phyloP scores from a whole-genome alignment of 257 asterid genomes.

The Nicotiana tomentosiformis region DNA sequence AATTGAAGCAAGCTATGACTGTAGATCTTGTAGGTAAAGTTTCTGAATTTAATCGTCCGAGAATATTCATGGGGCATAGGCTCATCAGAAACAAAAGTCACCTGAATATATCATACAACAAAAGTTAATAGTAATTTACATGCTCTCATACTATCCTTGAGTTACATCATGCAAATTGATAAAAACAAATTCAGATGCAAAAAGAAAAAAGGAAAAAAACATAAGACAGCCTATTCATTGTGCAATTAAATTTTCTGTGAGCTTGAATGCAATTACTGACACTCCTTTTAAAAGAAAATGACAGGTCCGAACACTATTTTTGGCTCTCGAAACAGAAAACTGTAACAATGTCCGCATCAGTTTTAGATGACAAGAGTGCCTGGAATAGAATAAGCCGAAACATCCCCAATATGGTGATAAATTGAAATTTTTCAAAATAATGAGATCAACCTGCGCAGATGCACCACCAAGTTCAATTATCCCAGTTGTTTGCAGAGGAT shows the following conservation, averaged over 20 bases:
- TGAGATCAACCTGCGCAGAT: slow-evolving; percentile 80
- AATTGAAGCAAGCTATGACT: slow-evolving; percentile 97
- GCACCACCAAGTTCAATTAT: slow-evolving; percentile 99
- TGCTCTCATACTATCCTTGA: not conserved
- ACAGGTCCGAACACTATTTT: not conserved
- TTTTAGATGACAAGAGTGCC: not conserved
- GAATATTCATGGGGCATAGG: slow-evolving; percentile 67
- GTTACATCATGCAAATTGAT: not conserved
- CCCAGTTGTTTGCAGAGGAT: slow-evolving; percentile 83
- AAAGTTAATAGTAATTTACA: not conserved
- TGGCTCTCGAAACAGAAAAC: not conserved
- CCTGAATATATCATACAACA: slow-evolving; percentile 36
- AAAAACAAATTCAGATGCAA: not conserved
- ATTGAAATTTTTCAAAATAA: slow-evolving; percentile 7
- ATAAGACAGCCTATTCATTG: not conserved
- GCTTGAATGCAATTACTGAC: not conserved
- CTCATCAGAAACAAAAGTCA: slow-evolving; percentile 76
- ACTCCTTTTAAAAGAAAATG: not conserved
- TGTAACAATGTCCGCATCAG: not conserved
- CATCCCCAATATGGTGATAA: not conserved
- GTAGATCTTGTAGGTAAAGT: slow-evolving; percentile 69
- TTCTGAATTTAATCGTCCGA: slow-evolving; percentile 55
- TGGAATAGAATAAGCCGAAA: not conserved
- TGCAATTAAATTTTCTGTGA: not conserved
- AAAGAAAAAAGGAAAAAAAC: not conserved